These are phyloP conservation scores for Omphalotus guepiniiformis DNA, from an alignment of 768 basidiomycete genomes.

Conservation along the genomic window DNA sequence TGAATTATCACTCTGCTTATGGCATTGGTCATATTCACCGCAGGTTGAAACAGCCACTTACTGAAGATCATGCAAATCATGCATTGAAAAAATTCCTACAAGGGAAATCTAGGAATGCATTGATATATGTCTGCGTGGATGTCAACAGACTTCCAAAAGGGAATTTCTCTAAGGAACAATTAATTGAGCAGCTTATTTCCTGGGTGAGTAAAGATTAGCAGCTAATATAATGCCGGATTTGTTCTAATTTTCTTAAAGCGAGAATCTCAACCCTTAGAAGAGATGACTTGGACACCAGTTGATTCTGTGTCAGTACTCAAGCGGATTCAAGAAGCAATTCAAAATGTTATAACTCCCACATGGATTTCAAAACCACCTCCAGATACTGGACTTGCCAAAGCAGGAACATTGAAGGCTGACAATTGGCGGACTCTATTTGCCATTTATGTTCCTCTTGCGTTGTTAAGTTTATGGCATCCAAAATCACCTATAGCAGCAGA, in stretches of 20 bases:
- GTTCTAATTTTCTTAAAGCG: not conserved
- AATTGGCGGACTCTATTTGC: conserved; percentile 16
- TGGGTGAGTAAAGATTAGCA: not conserved
- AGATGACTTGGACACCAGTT: not conserved
- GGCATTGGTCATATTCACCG: not conserved
- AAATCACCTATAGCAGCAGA: not conserved
- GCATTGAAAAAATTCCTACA: not conserved
- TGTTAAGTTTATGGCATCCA: conserved; percentile 19
- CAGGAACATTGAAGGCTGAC: conserved; percentile 23
- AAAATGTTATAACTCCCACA: not conserved
- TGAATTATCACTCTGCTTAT: not conserved
- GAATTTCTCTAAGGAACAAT: not conserved
- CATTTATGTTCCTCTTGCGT: conserved; percentile 18
- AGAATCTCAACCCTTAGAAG: not conserved
- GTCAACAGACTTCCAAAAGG: not conserved
- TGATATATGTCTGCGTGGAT: not conserved
- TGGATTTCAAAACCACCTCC: conserved; percentile 10
- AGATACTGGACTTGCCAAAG: conserved; percentile 8
- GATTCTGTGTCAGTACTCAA: not conserved
- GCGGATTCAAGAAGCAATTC: not conserved
- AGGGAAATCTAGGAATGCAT: not conserved
- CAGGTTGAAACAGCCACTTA: not conserved
- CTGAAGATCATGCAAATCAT: not conserved
- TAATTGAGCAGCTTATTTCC: not conserved
- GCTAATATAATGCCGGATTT: not conserved